phyloP scores from a whole-genome alignment of 305 asterid species.

The Fraxinus greggii region DNA sequence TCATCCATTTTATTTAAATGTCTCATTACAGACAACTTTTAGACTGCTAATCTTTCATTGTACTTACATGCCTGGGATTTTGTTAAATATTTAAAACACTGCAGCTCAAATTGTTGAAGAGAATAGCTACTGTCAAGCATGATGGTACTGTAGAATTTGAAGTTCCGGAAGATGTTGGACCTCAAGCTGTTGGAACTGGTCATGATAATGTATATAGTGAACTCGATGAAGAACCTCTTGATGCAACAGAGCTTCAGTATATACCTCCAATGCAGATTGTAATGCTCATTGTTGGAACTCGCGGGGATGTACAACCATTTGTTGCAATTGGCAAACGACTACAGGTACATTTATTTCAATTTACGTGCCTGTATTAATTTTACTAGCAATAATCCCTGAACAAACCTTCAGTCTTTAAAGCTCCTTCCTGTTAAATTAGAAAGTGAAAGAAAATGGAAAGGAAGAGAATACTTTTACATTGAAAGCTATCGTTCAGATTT shows the following conservation, averaged over 20 bases:
- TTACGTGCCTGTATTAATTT: neutral
- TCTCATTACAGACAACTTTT: slow-evolving; percentile 10
- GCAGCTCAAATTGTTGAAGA: slow-evolving; percentile 92
- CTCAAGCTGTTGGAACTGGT: slow-evolving; percentile 40
- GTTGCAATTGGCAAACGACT: slow-evolving; percentile 74
- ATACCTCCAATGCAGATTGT: slow-evolving; percentile 80
- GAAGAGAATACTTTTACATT: neutral
- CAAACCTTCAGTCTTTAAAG: neutral
- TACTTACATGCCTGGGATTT: slow-evolving; percentile 17
- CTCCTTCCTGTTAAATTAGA: neutral
- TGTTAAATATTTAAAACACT: slow-evolving; percentile 52
- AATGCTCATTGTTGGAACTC: slow-evolving; percentile 88
- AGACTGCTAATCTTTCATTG: neutral
- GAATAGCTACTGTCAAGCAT: slow-evolving; percentile 87
- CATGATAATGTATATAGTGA: slow-evolving; percentile 38
- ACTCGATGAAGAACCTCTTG: slow-evolving; percentile 59
- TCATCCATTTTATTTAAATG: slow-evolving; percentile 12
- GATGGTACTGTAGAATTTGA: slow-evolving; percentile 96
- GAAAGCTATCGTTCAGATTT: neutral
- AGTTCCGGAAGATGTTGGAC: slow-evolving; percentile 74
- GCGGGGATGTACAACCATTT: slow-evolving; percentile 98
- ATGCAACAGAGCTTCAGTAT: slow-evolving; percentile 57
- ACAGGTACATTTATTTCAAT: slow-evolving; percentile 48
- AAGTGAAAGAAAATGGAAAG: neutral
- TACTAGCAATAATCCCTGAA: neutral